phyloP scores from a whole-genome alignment of 1,284 basidiomycete species.

The Takashimella koratensis region DNA sequence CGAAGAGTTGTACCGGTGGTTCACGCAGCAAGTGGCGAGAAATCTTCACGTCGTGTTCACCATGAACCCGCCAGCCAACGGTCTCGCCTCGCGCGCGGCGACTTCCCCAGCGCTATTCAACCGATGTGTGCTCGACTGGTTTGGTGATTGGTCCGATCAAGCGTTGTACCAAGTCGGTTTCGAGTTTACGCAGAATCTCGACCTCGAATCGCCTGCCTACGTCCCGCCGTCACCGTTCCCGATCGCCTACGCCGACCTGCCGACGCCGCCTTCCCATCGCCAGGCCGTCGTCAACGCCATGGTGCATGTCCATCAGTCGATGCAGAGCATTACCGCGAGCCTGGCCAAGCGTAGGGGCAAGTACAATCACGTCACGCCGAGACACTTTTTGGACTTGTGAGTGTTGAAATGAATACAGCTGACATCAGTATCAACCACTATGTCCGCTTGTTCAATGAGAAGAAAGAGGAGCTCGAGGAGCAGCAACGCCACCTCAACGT shows the following conservation, averaged over 20 bases:
- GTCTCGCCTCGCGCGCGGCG: constrained; percentile 88
- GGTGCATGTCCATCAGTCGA: constrained; percentile 85
- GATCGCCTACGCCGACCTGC: constrained; percentile 74
- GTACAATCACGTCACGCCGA: constrained; percentile 94
- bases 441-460: constrained; percentile 92
- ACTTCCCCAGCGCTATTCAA: constrained; percentile 98
- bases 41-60: constrained; percentile 98
- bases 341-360: constrained; percentile 88
- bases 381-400: constrained; percentile 97
- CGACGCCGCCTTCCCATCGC: constrained; percentile 66
- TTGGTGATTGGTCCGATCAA: constrained; percentile 96
- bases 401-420: constrained; percentile 41
- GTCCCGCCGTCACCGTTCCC: constrained; percentile 76
- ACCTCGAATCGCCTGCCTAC: constrained; percentile 80
- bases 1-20: constrained; percentile 96
- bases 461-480: constrained; percentile 97
- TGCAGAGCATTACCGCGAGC: constrained; percentile 83
- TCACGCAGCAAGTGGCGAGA: constrained; percentile 92
- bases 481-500: constrained; percentile 98
- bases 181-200: constrained; percentile 88
- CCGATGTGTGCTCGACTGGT: constrained; percentile 97
- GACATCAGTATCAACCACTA: constrained; percentile 88
- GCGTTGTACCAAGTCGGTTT: constrained; percentile 94
- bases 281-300: constrained; percentile 89
- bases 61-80: constrained; percentile 98